These are phyloP conservation scores for Malassezia globosa DNA, from an alignment of 1,284 basidiomycete species.

Conservation along the genomic window DNA sequence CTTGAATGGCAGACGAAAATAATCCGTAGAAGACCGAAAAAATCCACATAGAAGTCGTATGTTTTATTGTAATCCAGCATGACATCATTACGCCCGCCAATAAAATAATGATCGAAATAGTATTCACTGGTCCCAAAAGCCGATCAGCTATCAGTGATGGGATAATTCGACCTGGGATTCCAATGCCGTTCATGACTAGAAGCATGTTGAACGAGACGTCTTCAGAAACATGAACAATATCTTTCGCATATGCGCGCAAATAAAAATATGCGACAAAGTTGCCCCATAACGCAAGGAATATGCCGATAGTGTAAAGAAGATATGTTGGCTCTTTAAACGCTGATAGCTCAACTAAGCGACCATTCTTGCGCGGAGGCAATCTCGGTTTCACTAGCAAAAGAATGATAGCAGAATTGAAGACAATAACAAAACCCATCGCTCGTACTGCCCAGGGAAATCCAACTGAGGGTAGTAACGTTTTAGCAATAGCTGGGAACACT, in stretches of 20 bases:
- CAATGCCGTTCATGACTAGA: constrained; percentile 3
- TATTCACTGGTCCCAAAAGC: background rate
- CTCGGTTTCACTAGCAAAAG: background rate
- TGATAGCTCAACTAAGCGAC: background rate
- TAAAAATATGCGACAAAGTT: constrained; percentile 5
- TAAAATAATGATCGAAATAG: no score
- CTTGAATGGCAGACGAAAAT: background rate
- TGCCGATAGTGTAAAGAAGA: background rate
- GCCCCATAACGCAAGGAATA: constrained; percentile 5
- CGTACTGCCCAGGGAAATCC: constrained; percentile 8
- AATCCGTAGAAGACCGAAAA: constrained; percentile 5
- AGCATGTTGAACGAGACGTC: background rate
- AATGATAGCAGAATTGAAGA: background rate
- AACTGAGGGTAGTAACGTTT: background rate
- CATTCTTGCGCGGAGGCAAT: constrained; percentile 8
- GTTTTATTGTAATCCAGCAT: background rate
- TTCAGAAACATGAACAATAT: background rate
- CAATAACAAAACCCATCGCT: constrained; percentile 8
- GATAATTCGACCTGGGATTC: constrained; percentile 2
- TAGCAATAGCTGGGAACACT: constrained; percentile 7
- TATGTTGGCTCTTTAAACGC: background rate
- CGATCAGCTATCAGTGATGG: background rate
- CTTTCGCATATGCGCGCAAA: constrained; percentile 9
- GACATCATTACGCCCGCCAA: background rate
- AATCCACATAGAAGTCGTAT: constrained; percentile 1